A percentile compares a stretch with the other conserved stretches of the same genome.
Conservation (phyloP, 768 basidiomycete genomes). For the Naematelia aurantialba region DNA sequence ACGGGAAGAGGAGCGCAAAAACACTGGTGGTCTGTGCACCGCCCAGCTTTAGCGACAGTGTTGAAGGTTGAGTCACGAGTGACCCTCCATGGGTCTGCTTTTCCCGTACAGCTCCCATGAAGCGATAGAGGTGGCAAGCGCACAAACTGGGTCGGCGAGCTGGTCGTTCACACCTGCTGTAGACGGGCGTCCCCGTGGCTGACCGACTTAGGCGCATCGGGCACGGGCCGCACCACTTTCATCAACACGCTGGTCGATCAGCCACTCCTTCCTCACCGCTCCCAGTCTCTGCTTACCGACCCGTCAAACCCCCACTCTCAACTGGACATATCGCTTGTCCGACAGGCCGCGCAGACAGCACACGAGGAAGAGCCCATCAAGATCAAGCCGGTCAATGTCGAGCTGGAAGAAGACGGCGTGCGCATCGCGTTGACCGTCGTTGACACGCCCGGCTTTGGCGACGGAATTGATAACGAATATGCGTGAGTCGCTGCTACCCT, state of each 20-base stretch:
- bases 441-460: slow-evolving; percentile 97
- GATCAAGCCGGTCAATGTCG: slow-evolving; percentile 92
- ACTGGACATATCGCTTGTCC: slow-evolving; percentile 58
- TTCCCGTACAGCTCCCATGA: too few species aligned
- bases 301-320: slow-evolving; percentile 30
- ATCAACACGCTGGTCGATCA: slow-evolving; percentile 99
- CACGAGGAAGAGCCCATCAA: slow-evolving; percentile 90
- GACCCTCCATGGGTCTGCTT: too few species aligned
- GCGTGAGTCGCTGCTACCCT: slow-evolving; percentile 74
- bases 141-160: too few species aligned
- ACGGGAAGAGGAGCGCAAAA: background rate
- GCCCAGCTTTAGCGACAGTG: background rate
- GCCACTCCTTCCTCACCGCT: slow-evolving; percentile 80
- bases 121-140: too few species aligned
- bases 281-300: slow-evolving; percentile 30
- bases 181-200: background rate
- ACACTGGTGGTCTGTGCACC: background rate
- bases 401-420: slow-evolving; percentile 97
- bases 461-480: slow-evolving; percentile 98
- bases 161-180: background rate
- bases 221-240: slow-evolving; percentile 95
- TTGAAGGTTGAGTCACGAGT: too few species aligned
- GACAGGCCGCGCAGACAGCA: slow-evolving; percentile 68
- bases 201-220: slow-evolving; percentile 73
- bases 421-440: slow-evolving; percentile 97